A percentile compares a stretch with the other conserved stretches of the same genome.
These are phyloP conservation scores for Starmera quercuum DNA, from an alignment of 805 yeast genomes.

Conservation along the genomic window DNA sequence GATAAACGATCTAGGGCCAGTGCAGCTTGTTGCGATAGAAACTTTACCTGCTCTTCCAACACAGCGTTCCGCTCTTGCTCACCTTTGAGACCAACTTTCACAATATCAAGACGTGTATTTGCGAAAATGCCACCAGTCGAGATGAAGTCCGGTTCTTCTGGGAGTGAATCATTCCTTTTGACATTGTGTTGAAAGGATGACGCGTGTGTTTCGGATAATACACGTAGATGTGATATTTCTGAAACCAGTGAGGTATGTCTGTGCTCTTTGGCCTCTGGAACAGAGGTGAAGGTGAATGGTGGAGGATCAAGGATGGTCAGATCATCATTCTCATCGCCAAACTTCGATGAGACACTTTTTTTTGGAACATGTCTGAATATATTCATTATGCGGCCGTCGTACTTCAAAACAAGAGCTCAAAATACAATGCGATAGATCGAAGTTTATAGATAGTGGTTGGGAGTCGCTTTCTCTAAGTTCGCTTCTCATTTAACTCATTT, in stretches of 20 bases:
- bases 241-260: neutral
- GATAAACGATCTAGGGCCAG: constrained; percentile 17
- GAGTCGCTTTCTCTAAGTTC: too few species aligned
- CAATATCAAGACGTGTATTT: constrained; percentile 5
- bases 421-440: too few species aligned
- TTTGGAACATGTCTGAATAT: constrained; percentile 1
- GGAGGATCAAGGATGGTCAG: constrained; percentile 17
- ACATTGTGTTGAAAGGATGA: neutral
- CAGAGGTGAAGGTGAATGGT: neutral
- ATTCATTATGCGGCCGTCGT: too few species aligned
- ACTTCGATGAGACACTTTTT: constrained; percentile 1
- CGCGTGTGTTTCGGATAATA: neutral
- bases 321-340: constrained; percentile 4
- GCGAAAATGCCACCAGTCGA: constrained; percentile 4
- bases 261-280: constrained; percentile 3
- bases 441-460: too few species aligned
- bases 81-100: constrained; percentile 13
- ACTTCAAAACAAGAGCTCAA: too few species aligned
- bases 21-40: constrained; percentile 19
- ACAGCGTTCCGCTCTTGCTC: constrained; percentile 19
- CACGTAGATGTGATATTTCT: neutral
- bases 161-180: neutral
- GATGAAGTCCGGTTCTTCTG: neutral
- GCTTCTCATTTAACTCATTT: too few species aligned
- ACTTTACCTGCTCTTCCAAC: constrained; percentile 18